A percentile compares a stretch with the other conserved stretches of the same genome.
These are phyloP conservation scores for Neonectria coccinea DNA, from an alignment of 2,329 filamentous ascomycete species.

Conservation along the genomic window DNA sequence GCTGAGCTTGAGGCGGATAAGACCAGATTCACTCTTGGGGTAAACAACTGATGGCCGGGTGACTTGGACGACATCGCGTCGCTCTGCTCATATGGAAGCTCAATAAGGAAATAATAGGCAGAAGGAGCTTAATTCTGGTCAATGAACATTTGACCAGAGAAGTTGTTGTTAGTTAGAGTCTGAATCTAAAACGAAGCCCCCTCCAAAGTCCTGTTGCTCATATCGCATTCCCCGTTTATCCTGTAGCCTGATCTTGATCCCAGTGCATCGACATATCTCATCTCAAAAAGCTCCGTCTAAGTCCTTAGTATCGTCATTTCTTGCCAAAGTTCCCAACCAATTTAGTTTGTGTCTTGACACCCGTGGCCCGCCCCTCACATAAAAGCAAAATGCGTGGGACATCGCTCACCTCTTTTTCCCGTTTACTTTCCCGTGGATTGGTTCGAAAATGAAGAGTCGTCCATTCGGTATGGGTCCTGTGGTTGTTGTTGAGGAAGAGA, in stretches of 20 bases:
- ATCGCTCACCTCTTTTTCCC: neutral
- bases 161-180: neutral
- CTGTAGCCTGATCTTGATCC: neutral
- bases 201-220: neutral
- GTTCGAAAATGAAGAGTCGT: conserved; percentile 3
- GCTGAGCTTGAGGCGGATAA: conserved; percentile 47
- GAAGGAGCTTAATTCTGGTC: too few species aligned
- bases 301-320: neutral
- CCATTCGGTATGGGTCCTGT: neutral
- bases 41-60: neutral
- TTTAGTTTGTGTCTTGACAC: neutral
- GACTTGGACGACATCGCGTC: neutral
- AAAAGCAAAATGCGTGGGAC: too few species aligned
- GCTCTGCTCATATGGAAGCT: neutral
- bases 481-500: conserved; percentile 2
- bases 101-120: neutral
- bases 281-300: neutral
- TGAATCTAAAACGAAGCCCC: neutral
- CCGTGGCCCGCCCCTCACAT: neutral
- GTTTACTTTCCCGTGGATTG: neutral
- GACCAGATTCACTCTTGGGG: conserved; percentile 34
- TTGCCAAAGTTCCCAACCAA: neutral
- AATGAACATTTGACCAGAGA: neutral
- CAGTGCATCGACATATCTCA: neutral
- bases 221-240: neutral